These are phyloP conservation scores for Juglanconis sp. DNA, from an alignment of 2,329 filamentous ascomycete genomes.

Conservation along the genomic window DNA sequence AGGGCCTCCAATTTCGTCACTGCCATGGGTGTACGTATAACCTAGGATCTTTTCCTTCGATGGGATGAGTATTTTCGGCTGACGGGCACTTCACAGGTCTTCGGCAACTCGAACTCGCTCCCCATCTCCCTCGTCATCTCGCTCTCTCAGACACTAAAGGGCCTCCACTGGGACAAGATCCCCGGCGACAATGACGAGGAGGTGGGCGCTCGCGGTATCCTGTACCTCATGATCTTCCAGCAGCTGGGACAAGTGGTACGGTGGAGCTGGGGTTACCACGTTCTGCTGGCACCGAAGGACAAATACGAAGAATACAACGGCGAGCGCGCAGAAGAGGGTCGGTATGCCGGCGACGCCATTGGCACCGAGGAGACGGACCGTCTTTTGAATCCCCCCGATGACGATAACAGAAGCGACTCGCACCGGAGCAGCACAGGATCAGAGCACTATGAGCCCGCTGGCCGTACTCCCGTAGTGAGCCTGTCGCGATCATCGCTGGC, in stretches of 20 bases:
- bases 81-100: conserved; percentile 53
- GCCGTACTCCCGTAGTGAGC: conserved; percentile 51
- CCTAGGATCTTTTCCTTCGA: background rate
- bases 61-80: conserved; percentile 2
- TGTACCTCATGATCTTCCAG: conserved; percentile 96
- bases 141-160: conserved; percentile 84
- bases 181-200: conserved; percentile 93
- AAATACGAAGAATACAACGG: conserved; percentile 64
- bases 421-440: conserved; percentile 36
- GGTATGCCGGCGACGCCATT: conserved; percentile 49
- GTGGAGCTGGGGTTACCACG: conserved; percentile 98
- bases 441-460: conserved; percentile 51
- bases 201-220: conserved; percentile 86
- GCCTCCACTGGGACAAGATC: conserved; percentile 89
- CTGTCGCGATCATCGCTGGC: conserved; percentile 46
- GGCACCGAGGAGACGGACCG: conserved; percentile 42
- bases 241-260: conserved; percentile 91
- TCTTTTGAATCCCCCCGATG: conserved; percentile 45
- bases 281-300: conserved; percentile 82
- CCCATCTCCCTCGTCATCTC: conserved; percentile 95
- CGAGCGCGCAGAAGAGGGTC: conserved; percentile 53
- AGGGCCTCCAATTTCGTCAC: conserved; percentile 91
- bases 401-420: conserved; percentile 34
- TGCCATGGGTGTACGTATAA: conserved; percentile 69
- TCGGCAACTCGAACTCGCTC: conserved; percentile 96